Percentiles rank a stretch among this genome's conserved stretches.
phyloP scores from a whole-genome alignment of 441 rosid genomes.

The Manihot esculenta region DNA sequence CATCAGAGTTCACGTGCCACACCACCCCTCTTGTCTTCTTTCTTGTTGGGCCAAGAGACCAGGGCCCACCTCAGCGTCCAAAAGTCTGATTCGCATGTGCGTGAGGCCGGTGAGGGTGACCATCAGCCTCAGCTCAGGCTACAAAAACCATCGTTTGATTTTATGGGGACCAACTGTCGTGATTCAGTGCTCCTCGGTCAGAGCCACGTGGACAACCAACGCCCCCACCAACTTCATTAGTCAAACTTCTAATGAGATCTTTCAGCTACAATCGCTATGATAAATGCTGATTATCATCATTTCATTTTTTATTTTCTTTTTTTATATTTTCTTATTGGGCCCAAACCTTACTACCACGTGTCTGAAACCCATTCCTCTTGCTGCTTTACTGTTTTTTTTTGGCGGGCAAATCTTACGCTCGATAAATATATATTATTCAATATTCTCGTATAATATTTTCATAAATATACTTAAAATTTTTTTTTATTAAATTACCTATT shows the following conservation, averaged over 20 bases:
- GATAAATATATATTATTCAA: no score
- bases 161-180: neutral
- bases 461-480: no score
- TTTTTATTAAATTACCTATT: no score
- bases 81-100: conserved; percentile 31
- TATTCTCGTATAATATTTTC: no score
- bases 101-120: no score
- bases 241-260: no score
- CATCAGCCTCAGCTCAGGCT: no score
- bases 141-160: conserved; percentile 8
- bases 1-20: conserved; percentile 28
- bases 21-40: conserved; percentile 14
- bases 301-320: no score
- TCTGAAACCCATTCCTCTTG: no score
- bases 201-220: conserved; percentile 14
- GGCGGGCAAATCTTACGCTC: no score
- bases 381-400: no score
- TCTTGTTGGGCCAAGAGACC: neutral
- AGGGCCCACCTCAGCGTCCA: conserved; percentile 19
- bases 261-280: conserved; percentile 9
- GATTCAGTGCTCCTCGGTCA: neutral
- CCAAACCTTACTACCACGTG: neutral
- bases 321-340: neutral
- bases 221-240: neutral
- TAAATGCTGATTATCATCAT: conserved; percentile 8